phyloP scores from a whole-genome alignment of 805 yeast species.

The Lachancea fermentati region DNA sequence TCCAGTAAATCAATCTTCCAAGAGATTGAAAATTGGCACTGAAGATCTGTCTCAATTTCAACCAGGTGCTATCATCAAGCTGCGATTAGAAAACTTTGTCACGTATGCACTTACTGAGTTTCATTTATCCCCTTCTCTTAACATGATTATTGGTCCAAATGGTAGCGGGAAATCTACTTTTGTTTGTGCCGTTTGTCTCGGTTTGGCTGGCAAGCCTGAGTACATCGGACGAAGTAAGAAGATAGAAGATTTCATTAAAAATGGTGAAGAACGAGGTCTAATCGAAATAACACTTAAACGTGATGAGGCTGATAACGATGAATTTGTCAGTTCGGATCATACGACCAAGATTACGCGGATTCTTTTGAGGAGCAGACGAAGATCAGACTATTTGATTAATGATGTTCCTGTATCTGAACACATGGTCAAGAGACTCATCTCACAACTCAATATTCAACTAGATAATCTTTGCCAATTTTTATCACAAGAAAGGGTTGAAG shows the following conservation, averaged over 20 bases:
- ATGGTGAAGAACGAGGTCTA: slow-evolving; percentile 41
- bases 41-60: slow-evolving; percentile 28
- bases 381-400: slow-evolving; percentile 51
- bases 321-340: slow-evolving; percentile 19
- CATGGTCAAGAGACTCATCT: slow-evolving; percentile 41
- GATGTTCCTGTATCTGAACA: slow-evolving; percentile 37
- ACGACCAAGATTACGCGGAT: slow-evolving; percentile 40
- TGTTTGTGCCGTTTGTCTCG: slow-evolving; percentile 87
- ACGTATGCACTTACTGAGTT: slow-evolving; percentile 68
- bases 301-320: slow-evolving; percentile 21
- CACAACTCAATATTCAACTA: slow-evolving; percentile 65
- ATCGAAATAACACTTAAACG: slow-evolving; percentile 35
- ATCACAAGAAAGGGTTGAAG: slow-evolving; percentile 93
- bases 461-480: slow-evolving; percentile 90
- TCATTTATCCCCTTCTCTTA: slow-evolving; percentile 72
- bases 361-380: slow-evolving; percentile 36
- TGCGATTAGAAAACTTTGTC: slow-evolving; percentile 59
- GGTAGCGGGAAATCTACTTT: slow-evolving; percentile 94
- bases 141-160: slow-evolving; percentile 93
- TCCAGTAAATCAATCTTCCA: slow-evolving; percentile 5
- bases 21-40: slow-evolving; percentile 13
- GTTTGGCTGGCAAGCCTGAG: slow-evolving; percentile 74
- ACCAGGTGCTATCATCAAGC: slow-evolving; percentile 47
- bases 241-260: slow-evolving; percentile 62
- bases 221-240: slow-evolving; percentile 64